These are phyloP conservation scores for Phytophthora tubulina DNA, from an alignment of 352 stramenopile genomes.

Conservation along the genomic window DNA sequence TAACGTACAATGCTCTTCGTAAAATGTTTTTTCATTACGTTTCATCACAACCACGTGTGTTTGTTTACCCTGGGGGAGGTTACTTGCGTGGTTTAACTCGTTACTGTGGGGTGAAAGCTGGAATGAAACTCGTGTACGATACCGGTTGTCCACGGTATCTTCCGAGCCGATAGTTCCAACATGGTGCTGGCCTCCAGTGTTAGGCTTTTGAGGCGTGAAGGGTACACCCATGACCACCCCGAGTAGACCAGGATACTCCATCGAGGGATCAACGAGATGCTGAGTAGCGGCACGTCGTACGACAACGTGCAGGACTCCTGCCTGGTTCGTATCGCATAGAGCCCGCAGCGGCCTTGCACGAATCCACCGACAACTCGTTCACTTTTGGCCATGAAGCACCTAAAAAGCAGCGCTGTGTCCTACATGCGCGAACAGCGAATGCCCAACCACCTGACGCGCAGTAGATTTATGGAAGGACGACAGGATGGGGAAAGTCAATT, in stretches of 20 bases:
- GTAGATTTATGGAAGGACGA: constrained; percentile 25
- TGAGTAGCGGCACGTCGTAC: too few relatives aligned
- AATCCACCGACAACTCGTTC: constrained; percentile 7
- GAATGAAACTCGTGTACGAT: neutral
- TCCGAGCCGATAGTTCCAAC: too few relatives aligned
- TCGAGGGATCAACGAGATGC: neutral
- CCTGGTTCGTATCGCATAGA: constrained; percentile 30
- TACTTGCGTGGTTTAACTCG: neutral
- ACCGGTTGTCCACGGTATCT: neutral
- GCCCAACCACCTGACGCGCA: constrained; percentile 18
- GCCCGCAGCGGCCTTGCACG: constrained; percentile 20
- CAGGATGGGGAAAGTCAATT: constrained; percentile 26
- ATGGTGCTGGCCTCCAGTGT: too few relatives aligned
- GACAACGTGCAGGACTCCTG: too few relatives aligned
- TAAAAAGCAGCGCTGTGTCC: constrained; percentile 20
- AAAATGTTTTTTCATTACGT: constrained; percentile 41
- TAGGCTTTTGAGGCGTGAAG: too few relatives aligned
- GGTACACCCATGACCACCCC: too few relatives aligned
- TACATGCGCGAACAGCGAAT: constrained; percentile 28
- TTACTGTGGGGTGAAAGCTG: neutral
- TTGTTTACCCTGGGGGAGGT: neutral
- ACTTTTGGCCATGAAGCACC: constrained; percentile 14
- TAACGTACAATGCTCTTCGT: constrained; percentile 36
- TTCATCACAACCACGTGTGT: constrained; percentile 15
- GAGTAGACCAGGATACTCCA: neutral